Evolutionary conservation across 78 protist species (phyloP), one percentile per base, ranked within the genome.

Genomic region (Speleostelium caveatum): DNA sequence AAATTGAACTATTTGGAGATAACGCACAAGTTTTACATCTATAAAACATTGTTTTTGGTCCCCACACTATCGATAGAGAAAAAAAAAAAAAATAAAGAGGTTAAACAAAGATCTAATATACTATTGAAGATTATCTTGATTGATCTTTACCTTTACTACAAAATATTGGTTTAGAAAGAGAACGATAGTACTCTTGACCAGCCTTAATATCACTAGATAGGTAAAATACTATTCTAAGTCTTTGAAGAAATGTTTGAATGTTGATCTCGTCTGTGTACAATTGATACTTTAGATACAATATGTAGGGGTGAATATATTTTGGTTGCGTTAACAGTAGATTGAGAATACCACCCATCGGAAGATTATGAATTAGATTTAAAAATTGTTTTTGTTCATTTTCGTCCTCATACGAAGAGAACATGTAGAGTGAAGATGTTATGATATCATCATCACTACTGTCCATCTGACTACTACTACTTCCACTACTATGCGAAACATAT

Each of bases 21-120:
- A 69, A 19, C 59, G 91, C 91, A 83, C 91, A 83, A 41, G 91
- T 83, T 45, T 71, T 69, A 60, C 91, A 83, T 56, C 91, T 69
- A 83, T 83, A 83, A 59, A 83, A 83, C 53, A 69, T 24, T 16
- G 68, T 16, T 10, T 72, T 69, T 56, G 80, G 39, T 41, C 91
- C 91, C 91, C 91, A 83, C 59, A 83, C 91, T 59, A 35, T 30
- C 33, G 59, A 26, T 51, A 61, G 3, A 17, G 42, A 62, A 16
- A 61, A 51, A 12, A 39, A 61, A 8, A 61, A 61, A 2, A 2
- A 12, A 2, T 0, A 67, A 66, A 28, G 3, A 10, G 26, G 33
- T 68, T 12, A 19, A n/a, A 22, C 24, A 67, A 30, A 61, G 42
- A 0, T 32, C 36, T 24, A 53, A 55, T 0, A 2, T 67, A 19